These are phyloP conservation scores for Tylopilus sp. DNA, from an alignment of 1,284 basidiomycete genomes.

Conservation along the genomic window DNA sequence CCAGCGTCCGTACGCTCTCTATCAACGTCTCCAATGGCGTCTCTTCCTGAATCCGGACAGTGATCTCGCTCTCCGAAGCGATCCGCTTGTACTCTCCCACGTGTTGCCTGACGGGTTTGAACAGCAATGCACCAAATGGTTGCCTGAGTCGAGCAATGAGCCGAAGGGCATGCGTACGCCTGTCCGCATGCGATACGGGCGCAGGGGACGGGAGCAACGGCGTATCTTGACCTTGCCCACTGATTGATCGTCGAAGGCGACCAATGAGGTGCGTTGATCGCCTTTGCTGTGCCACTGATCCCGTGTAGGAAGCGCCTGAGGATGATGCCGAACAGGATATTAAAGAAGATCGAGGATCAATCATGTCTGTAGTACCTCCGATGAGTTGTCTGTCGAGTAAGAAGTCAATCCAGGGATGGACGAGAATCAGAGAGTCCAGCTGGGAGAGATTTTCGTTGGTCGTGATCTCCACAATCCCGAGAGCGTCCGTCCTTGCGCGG, in stretches of 20 bases:
- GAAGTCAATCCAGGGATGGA: constrained; percentile 3
- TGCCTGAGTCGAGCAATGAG: not conserved
- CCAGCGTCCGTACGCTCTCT: not conserved
- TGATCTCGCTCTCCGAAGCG: constrained; percentile 3
- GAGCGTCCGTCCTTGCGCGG: not conserved
- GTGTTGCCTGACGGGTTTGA: not conserved
- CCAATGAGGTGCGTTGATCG: not conserved
- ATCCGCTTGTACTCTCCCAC: constrained; percentile 3
- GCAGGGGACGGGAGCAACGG: not conserved
- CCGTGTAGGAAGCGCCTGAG: not conserved
- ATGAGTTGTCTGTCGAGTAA: not conserved
- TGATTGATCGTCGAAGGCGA: not conserved
- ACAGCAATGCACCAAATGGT: constrained; percentile 5
- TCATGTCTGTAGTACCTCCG: not conserved
- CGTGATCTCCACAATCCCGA: not conserved
- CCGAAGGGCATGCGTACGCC: not conserved
- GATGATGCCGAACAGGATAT: not conserved
- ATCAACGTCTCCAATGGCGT: not conserved
- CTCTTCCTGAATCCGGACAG: constrained; percentile 1
- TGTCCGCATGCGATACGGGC: not conserved
- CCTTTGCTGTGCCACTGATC: not conserved
- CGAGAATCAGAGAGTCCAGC: not conserved
- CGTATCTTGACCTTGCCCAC: not conserved
- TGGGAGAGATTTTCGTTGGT: not conserved
- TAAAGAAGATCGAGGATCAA: not conserved